These are phyloP conservation scores for Rubia tinctorum DNA, from an alignment of 305 asterid species.

Conservation along the genomic window DNA sequence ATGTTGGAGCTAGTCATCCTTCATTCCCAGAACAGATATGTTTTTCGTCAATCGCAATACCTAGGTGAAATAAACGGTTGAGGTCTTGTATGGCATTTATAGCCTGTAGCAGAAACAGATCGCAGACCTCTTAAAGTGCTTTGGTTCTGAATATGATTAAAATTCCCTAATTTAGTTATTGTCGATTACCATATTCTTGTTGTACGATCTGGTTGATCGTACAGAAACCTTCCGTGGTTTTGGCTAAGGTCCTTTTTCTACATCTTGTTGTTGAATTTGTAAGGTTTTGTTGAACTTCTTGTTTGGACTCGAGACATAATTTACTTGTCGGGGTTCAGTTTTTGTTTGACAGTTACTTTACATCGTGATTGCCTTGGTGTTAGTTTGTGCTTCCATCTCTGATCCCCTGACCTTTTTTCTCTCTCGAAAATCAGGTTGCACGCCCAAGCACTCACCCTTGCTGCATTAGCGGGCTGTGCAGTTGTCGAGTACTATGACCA, in stretches of 20 bases:
- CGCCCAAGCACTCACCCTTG: constrained; percentile 85
- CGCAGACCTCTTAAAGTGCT: neutral
- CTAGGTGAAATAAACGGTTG: neutral
- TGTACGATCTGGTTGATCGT: neutral
- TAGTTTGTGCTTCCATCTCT: neutral
- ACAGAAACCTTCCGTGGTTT: neutral
- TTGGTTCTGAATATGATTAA: neutral
- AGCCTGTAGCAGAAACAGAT: neutral
- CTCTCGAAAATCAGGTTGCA: constrained; percentile 57
- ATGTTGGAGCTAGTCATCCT: neutral
- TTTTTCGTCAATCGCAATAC: too few relatives aligned
- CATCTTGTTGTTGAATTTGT: neutral
- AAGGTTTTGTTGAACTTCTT: neutral
- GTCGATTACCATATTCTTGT: neutral
- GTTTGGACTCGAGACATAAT: neutral
- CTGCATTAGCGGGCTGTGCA: constrained; percentile 73
- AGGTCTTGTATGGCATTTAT: neutral
- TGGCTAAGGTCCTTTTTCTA: neutral
- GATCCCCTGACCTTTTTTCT: neutral
- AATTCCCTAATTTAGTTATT: too few relatives aligned
- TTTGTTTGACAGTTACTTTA: neutral
- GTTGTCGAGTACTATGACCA: constrained; percentile 78
- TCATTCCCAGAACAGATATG: constrained; percentile 5
- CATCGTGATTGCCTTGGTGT: neutral
- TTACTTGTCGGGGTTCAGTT: neutral